These are phyloP conservation scores for Gossypium anomalum DNA, from an alignment of 345 rosid species.

Conservation along the genomic window DNA sequence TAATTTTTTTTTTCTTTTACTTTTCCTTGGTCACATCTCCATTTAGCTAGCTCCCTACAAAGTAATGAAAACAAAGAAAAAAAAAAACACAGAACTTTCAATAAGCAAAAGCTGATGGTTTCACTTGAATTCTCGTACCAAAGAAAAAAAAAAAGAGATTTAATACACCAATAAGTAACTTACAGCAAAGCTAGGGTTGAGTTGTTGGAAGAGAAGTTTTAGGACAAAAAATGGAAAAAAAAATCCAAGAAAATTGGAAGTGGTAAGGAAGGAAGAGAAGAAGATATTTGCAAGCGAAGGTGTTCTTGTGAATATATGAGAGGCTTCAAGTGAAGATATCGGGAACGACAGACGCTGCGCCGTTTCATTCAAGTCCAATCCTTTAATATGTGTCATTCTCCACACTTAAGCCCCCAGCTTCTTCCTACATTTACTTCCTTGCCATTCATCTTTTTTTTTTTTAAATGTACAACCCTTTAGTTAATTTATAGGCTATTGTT, in stretches of 20 bases:
- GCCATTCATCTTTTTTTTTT: neutral
- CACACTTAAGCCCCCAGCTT: neutral
- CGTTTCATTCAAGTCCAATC: neutral
- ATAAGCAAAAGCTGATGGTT: neutral
- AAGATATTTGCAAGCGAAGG: constrained; percentile 2
- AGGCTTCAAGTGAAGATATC: neutral
- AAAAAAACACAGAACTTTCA: neutral
- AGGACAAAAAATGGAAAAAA: constrained; percentile 3
- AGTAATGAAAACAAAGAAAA: neutral
- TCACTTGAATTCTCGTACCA: neutral
- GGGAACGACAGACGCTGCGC: constrained; percentile 1
- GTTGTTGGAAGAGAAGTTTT: neutral
- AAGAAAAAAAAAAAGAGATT: neutral
- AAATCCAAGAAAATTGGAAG: constrained; percentile 18
- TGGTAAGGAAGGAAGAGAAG: neutral
- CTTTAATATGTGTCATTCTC: neutral
- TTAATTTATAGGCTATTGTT: neutral
- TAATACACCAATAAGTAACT: neutral
- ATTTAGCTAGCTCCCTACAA: neutral
- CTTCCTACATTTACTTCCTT: neutral
- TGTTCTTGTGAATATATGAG: neutral
- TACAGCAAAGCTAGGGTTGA: constrained; percentile 23
- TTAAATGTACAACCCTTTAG: neutral
- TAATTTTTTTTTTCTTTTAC: neutral
- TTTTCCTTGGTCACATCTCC: neutral